Conservation (phyloP, 495 filamentous ascomycete genomes). For the Penicillium coffeae region DNA sequence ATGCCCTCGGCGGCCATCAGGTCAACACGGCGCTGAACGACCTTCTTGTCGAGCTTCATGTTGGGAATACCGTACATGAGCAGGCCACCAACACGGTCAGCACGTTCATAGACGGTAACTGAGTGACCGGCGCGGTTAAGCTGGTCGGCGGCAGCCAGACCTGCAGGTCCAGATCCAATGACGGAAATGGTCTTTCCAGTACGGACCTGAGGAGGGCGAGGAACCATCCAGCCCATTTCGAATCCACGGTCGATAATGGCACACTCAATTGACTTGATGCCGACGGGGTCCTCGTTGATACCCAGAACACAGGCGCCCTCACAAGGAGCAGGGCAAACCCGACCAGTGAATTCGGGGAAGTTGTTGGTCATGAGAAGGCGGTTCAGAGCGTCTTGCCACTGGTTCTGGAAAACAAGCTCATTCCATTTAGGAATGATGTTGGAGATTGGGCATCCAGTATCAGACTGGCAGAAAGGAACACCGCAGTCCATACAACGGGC, state of each 20-base stretch:
- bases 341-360: constrained; percentile 98
- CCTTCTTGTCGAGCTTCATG: constrained; percentile 99
- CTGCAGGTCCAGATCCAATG: constrained; percentile 92
- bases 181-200: constrained; percentile 89
- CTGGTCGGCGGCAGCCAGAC: constrained; percentile 90
- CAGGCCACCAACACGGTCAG: constrained; percentile 88
- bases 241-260: constrained; percentile 99
- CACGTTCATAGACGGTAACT: constrained; percentile 94
- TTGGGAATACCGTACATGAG: constrained; percentile 99
- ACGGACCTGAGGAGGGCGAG: constrained; percentile 70
- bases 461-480: constrained; percentile 98
- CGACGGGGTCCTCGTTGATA: constrained; percentile 97
- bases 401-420: constrained; percentile 85
- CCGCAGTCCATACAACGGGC: constrained; percentile 99
- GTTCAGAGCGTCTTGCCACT: constrained; percentile 95
- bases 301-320: constrained; percentile 97
- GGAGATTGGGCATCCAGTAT: constrained; percentile 95
- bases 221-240: constrained; percentile 99
- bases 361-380: constrained; percentile 98
- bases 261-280: constrained; percentile 99
- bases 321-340: constrained; percentile 96
- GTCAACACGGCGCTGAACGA: constrained; percentile 93
- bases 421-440: constrained; percentile 99
- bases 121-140: constrained; percentile 89
- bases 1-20: constrained; percentile 94